phyloP scores from a whole-genome alignment of 1,284 basidiomycete genomes.

The Stereum hirsutum region DNA sequence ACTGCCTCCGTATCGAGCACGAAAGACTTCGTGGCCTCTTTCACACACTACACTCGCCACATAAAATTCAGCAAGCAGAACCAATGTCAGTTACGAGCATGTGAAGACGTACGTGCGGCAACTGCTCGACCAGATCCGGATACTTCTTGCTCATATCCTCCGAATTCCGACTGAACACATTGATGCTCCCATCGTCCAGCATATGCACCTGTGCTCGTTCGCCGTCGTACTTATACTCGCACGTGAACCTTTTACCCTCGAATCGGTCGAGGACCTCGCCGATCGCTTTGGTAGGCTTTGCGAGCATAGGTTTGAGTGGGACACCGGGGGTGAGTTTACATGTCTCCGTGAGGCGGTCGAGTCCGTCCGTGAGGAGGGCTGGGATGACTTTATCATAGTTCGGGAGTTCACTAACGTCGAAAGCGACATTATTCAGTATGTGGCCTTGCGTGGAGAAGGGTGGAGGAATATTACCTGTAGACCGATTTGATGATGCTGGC shows the following conservation, averaged over 20 bases:
- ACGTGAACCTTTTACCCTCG: slow-evolving; percentile 93
- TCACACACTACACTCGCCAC: slow-evolving; percentile 60
- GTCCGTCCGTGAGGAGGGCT: slow-evolving; percentile 75
- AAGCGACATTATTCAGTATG: slow-evolving; percentile 3
- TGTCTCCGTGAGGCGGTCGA: slow-evolving; percentile 58
- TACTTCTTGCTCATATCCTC: slow-evolving; percentile 99
- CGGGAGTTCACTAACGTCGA: slow-evolving; percentile 74
- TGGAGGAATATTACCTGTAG: slow-evolving; percentile 58
- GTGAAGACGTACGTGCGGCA: slow-evolving; percentile 58
- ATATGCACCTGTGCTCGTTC: slow-evolving; percentile 93
- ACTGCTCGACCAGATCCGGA: slow-evolving; percentile 91
- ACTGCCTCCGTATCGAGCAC: slow-evolving; percentile 96
- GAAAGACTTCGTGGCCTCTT: slow-evolving; percentile 75
- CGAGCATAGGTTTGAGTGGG: slow-evolving; percentile 98
- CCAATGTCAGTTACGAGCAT: neutral
- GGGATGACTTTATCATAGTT: slow-evolving; percentile 94
- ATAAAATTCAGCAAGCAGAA: slow-evolving; percentile 3
- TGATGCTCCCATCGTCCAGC: slow-evolving; percentile 71
- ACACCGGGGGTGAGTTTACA: slow-evolving; percentile 95
- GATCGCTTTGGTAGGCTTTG: slow-evolving; percentile 99
- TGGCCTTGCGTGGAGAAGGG: slow-evolving; percentile 1
- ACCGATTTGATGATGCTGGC: slow-evolving; percentile 81
- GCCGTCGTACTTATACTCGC: slow-evolving; percentile 99
- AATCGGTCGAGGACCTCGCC: slow-evolving; percentile 98
- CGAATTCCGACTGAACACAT: slow-evolving; percentile 93